Percentiles rank a stretch among this genome's conserved stretches.
Evolutionary conservation across 2,329 filamentous ascomycete species (phyloP).

Genomic region (Apiospora pterosperma): DNA sequence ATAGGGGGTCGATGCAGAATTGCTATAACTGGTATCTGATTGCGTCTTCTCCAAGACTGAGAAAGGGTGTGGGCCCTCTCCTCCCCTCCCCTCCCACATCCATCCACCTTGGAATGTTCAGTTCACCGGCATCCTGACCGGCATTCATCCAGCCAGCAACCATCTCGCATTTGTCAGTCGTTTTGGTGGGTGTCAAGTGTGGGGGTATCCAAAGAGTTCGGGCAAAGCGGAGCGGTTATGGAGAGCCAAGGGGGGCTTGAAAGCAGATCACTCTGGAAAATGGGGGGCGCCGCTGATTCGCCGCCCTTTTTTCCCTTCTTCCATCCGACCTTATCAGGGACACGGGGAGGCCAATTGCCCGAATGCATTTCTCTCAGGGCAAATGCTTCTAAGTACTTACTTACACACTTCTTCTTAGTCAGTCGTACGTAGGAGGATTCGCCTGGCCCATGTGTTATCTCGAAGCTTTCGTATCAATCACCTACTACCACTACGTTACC

Average conservation of each 20-base stretch:
- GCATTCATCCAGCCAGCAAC: not conserved
- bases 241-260: not conserved
- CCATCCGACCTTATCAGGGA: not conserved
- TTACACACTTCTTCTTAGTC: no score
- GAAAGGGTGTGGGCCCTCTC: not conserved
- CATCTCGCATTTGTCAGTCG: not conserved
- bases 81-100: not conserved
- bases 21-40: no score
- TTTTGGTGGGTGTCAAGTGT: not conserved
- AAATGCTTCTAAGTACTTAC: no score
- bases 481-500: not conserved
- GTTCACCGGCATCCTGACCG: not conserved
- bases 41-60: no score
- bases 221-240: not conserved
- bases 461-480: not conserved
- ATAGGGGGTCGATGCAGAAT: not conserved
- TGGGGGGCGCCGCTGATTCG: not conserved
- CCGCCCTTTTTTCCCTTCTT: not conserved
- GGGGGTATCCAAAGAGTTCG: not conserved
- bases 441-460: not conserved
- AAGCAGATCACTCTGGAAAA: not conserved
- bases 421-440: not conserved
- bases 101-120: not conserved
- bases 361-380: constrained; percentile 12
- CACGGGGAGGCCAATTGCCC: constrained; percentile 11